Evolutionary conservation across 2,329 filamentous ascomycete genomes (phyloP).

Genomic region (Pyrenochaeta sp.): DNA sequence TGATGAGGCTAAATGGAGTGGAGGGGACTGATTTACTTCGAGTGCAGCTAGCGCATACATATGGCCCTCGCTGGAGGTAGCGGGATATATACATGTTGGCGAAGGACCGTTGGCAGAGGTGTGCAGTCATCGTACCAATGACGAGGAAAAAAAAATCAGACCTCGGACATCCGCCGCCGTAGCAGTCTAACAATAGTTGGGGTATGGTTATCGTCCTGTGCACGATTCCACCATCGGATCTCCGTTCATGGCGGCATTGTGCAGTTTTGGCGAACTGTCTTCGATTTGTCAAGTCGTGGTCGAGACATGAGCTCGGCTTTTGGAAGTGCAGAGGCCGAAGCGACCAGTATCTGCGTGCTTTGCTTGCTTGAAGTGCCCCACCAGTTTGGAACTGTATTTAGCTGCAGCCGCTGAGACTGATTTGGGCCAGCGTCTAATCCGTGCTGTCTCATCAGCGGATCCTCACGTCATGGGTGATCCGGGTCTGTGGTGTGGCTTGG

Average conservation of each 20-base stretch:
- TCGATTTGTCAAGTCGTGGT: conserved; percentile 15
- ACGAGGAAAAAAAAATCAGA: too few relatives aligned
- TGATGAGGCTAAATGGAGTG: neutral
- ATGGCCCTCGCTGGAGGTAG: conserved; percentile 17
- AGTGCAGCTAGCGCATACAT: conserved; percentile 39
- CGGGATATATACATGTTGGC: conserved; percentile 33
- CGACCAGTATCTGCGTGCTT: conserved; percentile 2
- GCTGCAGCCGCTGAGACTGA: conserved; percentile 11
- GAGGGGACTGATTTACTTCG: conserved; percentile 18
- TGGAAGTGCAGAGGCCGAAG: conserved; percentile 1
- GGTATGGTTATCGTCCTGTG: too few relatives aligned
- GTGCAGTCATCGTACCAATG: conserved; percentile 13
- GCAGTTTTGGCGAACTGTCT: neutral
- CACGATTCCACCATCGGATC: too few relatives aligned
- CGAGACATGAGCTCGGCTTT: conserved; percentile 11
- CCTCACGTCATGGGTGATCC: conserved; percentile 25
- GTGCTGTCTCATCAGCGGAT: conserved; percentile 16
- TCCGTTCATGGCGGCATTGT: too few relatives aligned
- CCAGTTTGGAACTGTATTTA: conserved; percentile 11
- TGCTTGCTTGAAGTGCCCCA: conserved; percentile 14
- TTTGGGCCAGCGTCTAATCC: conserved; percentile 14
- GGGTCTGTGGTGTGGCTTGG: conserved; percentile 21
- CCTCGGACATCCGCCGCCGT: too few relatives aligned
- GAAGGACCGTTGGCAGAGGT: conserved; percentile 10
- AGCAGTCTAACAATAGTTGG: too few relatives aligned